phyloP scores from a whole-genome alignment of 2,329 filamentous ascomycete genomes.

The Cryphonectria carpinicola region DNA sequence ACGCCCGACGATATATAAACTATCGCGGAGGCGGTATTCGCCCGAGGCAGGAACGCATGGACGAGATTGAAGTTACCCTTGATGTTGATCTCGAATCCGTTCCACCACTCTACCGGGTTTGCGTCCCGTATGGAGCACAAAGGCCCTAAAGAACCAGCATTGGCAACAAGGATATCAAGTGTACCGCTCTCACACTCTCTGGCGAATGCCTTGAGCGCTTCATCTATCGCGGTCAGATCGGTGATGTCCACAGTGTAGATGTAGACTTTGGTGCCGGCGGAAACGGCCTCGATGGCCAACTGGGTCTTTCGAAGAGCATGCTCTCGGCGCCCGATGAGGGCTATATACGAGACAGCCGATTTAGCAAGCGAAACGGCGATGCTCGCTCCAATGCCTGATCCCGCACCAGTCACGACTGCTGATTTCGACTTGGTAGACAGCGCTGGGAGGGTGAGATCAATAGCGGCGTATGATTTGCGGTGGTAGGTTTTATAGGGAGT shows the following conservation, averaged over 20 bases:
- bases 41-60: background rate
- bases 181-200: background rate
- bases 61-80: conserved; percentile 18
- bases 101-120: background rate
- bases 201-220: background rate
- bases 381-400: conserved; percentile 11
- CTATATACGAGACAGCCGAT: conserved; percentile 5
- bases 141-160: background rate
- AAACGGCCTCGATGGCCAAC: background rate
- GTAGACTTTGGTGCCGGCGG: background rate
- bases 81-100: background rate
- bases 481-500: conserved; percentile 13
- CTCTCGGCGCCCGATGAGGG: conserved; percentile 8
- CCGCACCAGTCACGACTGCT: conserved; percentile 13
- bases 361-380: conserved; percentile 13
- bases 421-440: conserved; percentile 18
- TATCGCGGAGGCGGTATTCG: background rate
- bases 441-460: conserved; percentile 12
- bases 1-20: conserved; percentile 8
- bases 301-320: background rate
- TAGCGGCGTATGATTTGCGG: conserved; percentile 12
- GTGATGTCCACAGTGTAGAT: background rate
- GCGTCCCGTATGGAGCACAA: background rate
- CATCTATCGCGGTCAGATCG: background rate
- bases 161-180: background rate